Evolutionary conservation across 2,329 filamentous ascomycete species (phyloP).

Genomic region (Ampelomyces quisqualis): DNA sequence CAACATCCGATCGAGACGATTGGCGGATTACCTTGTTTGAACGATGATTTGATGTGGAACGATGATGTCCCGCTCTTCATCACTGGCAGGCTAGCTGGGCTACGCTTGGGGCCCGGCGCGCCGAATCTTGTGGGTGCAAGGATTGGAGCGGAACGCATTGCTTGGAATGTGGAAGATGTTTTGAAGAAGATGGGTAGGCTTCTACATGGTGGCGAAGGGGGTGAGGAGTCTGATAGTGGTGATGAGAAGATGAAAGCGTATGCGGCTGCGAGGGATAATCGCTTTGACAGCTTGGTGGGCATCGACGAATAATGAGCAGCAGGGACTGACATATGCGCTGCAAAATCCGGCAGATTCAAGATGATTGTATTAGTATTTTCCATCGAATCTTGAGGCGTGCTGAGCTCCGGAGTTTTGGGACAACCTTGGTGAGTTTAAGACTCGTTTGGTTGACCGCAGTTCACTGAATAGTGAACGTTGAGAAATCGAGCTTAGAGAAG

Average conservation of each 20-base stretch:
- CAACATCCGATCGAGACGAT: constrained; percentile 63
- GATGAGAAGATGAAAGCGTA: constrained; percentile 28
- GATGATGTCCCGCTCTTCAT: constrained; percentile 72
- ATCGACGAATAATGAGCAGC: constrained; percentile 2
- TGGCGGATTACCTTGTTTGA: constrained; percentile 71
- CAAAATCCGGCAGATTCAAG: neutral
- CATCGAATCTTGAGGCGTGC: no score
- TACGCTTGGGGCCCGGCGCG: constrained; percentile 70
- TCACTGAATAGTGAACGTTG: no score
- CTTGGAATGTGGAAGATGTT: constrained; percentile 67
- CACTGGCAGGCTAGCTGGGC: constrained; percentile 65
- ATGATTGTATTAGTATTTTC: neutral
- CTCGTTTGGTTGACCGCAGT: no score
- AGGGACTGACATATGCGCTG: neutral
- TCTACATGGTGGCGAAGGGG: constrained; percentile 14
- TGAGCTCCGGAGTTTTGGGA: no score
- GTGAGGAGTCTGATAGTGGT: constrained; percentile 11
- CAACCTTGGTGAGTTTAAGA: no score
- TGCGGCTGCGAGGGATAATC: constrained; percentile 47
- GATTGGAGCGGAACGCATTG: constrained; percentile 70
- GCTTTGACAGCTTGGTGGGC: constrained; percentile 41
- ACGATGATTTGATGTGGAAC: constrained; percentile 74
- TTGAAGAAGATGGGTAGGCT: constrained; percentile 36
- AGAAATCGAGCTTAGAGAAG: no score
- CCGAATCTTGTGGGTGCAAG: constrained; percentile 74